Evolutionary conservation across 208 protist genomes (phyloP).

Genomic region (Crithidia fasciculata): DNA sequence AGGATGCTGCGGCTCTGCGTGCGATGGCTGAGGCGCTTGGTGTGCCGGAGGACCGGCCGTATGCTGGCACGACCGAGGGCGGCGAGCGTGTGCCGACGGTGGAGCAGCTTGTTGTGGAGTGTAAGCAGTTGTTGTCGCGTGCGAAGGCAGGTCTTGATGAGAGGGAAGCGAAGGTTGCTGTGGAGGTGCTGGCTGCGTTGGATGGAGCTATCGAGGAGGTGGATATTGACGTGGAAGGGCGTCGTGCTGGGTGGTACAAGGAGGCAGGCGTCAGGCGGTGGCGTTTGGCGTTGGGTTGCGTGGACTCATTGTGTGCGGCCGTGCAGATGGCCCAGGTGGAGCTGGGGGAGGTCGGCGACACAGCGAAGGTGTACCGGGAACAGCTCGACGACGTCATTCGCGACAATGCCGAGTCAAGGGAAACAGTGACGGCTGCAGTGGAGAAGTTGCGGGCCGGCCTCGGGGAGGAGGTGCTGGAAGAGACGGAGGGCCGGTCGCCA

Average conservation of each 20-base stretch:
- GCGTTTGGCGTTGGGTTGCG: not conserved
- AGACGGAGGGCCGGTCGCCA: not conserved
- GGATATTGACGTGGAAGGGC: not conserved
- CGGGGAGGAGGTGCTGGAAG: not conserved
- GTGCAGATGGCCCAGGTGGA: slow-evolving; percentile 1
- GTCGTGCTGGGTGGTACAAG: slow-evolving; percentile 2
- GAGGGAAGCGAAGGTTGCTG: not conserved
- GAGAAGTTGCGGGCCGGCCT: slow-evolving; percentile 16
- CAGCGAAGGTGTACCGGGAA: not conserved
- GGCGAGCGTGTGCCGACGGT: slow-evolving; percentile 11
- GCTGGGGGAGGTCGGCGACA: not conserved
- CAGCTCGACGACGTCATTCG: slow-evolving; percentile 10
- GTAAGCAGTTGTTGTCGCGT: not conserved
- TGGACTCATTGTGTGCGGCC: slow-evolving; percentile 7
- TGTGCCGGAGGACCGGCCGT: too few species aligned
- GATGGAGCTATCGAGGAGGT: slow-evolving; percentile 5
- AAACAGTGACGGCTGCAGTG: slow-evolving; percentile 9
- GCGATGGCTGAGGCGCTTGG: too few species aligned
- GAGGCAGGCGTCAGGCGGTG: not conserved
- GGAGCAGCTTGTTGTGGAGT: slow-evolving; percentile 16
- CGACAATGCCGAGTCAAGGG: slow-evolving; percentile 8
- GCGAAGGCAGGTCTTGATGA: not conserved
- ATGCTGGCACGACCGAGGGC: not conserved
- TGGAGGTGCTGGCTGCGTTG: not conserved
- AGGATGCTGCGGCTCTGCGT: too few species aligned